A percentile compares a stretch with the other conserved stretches of the same genome.
phyloP scores from a whole-genome alignment of 2,329 filamentous ascomycete genomes.

The Monosporascus sp. region DNA sequence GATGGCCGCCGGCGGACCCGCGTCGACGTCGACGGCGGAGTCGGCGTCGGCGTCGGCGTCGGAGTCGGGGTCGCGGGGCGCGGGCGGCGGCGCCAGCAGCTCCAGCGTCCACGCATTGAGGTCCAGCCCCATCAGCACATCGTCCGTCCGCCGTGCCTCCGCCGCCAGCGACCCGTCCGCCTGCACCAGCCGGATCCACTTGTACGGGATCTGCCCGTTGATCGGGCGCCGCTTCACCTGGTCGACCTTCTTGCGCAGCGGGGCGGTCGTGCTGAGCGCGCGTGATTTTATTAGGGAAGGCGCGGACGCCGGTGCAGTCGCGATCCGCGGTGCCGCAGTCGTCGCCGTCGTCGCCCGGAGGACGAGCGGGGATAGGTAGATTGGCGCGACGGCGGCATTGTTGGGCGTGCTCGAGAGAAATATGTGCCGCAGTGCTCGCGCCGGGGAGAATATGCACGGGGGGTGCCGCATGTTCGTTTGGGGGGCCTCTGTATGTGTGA shows the following conservation, averaged over 20 bases:
- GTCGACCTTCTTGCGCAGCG: conserved; percentile 2
- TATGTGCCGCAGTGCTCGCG: conserved; percentile 21
- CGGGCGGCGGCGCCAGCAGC: conserved; percentile 24
- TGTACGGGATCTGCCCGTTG: conserved; percentile 41
- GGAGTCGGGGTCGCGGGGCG: not conserved
- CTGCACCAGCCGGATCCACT: conserved; percentile 28
- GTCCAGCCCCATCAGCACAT: conserved; percentile 15
- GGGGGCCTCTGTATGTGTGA: not conserved
- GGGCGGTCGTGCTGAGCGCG: conserved; percentile 7
- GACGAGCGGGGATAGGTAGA: conserved; percentile 11
- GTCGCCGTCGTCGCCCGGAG: not conserved
- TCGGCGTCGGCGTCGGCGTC: conserved; percentile 29
- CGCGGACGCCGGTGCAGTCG: not conserved
- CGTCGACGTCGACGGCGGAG: conserved; percentile 22
- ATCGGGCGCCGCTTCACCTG: conserved; percentile 23
- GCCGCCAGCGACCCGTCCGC: conserved; percentile 9
- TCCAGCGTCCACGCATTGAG: conserved; percentile 13
- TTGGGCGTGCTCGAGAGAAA: conserved; percentile 14
- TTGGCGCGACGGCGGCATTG: conserved; percentile 1
- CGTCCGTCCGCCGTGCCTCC: conserved; percentile 13
- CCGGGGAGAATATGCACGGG: conserved; percentile 19
- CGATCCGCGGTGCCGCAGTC: not conserved
- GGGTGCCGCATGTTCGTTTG: conserved; percentile 16
- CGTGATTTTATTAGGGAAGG: not conserved
- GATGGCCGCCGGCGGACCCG: conserved; percentile 39